phyloP scores from a whole-genome alignment of 2,329 filamentous ascomycete species.

The Fusarium sp. region DNA sequence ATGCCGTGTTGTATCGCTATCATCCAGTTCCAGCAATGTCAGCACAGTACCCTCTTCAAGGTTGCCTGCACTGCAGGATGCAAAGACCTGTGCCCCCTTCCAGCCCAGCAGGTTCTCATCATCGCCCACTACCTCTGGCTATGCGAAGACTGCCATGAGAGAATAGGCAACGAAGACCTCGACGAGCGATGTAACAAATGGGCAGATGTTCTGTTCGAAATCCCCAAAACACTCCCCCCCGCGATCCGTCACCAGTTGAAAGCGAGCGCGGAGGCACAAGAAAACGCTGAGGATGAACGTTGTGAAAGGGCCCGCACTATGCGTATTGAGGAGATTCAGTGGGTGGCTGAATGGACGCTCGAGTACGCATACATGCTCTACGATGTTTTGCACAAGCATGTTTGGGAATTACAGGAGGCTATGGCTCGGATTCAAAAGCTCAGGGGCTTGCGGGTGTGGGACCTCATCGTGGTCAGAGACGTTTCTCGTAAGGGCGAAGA shows the following conservation, averaged over 20 bases:
- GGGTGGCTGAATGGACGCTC: slow-evolving; percentile 48
- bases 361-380: slow-evolving; percentile 47
- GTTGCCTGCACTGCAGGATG: slow-evolving; percentile 49
- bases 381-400: slow-evolving; percentile 24
- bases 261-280: neutral
- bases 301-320: slow-evolving; percentile 1
- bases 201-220: slow-evolving; percentile 1
- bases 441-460: slow-evolving; percentile 36
- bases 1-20: slow-evolving; percentile 53
- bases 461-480: slow-evolving; percentile 45
- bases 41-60: slow-evolving; percentile 48
- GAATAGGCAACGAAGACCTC: slow-evolving; percentile 10
- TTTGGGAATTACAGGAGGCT: slow-evolving; percentile 9
- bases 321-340: slow-evolving; percentile 47
- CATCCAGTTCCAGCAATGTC: slow-evolving; percentile 46
- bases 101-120: slow-evolving; percentile 40
- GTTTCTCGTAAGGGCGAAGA: slow-evolving; percentile 26
- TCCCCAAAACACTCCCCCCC: neutral
- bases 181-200: slow-evolving; percentile 26
- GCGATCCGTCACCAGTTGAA: neutral
- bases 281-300: slow-evolving; percentile 17
- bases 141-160: slow-evolving; percentile 49
- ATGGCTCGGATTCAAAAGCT: slow-evolving; percentile 30
- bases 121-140: slow-evolving; percentile 46
- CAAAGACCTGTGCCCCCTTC: slow-evolving; percentile 40